These are phyloP conservation scores for Trichoderma breve DNA, from an alignment of 2,329 filamentous ascomycete species.

Conservation along the genomic window DNA sequence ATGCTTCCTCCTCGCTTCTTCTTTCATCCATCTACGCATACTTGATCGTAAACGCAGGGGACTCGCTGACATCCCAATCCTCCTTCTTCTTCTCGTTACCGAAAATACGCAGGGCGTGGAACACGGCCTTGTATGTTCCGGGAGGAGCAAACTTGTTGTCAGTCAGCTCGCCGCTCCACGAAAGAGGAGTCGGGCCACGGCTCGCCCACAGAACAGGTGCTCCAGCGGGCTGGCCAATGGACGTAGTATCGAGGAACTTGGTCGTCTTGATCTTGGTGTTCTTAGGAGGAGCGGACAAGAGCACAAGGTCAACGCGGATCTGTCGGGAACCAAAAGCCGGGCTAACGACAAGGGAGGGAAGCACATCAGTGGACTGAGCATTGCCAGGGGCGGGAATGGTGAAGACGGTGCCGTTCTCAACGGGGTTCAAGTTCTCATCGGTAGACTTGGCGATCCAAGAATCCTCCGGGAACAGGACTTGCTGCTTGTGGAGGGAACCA, in stretches of 20 bases:
- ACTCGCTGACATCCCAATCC: conserved; percentile 48
- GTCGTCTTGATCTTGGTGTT: conserved; percentile 27
- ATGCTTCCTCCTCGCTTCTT: not conserved
- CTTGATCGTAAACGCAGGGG: conserved; percentile 43
- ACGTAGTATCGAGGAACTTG: conserved; percentile 39
- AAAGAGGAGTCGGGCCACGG: conserved; percentile 27
- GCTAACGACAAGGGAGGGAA: conserved; percentile 42
- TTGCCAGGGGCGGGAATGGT: conserved; percentile 42
- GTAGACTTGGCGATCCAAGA: conserved; percentile 35
- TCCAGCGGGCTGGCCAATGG: conserved; percentile 42
- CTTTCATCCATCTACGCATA: conserved; percentile 32
- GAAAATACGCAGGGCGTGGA: conserved; percentile 51
- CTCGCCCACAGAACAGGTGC: conserved; percentile 40
- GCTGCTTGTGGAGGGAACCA: conserved; percentile 35
- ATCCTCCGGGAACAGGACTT: conserved; percentile 27
- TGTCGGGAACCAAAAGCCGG: conserved; percentile 47
- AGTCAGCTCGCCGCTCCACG: conserved; percentile 48
- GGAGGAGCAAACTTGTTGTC: conserved; percentile 48
- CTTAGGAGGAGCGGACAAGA: conserved; percentile 32
- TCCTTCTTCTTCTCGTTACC: conserved; percentile 43
- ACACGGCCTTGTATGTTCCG: conserved; percentile 49
- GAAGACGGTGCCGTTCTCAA: conserved; percentile 40
- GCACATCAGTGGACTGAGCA: conserved; percentile 30
- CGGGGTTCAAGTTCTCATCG: conserved; percentile 30
- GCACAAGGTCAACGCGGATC: conserved; percentile 46